A percentile compares a stretch with the other conserved stretches of the same genome.
Conservation (phyloP, 805 yeast genomes). For the Metschnikowia reukaufii region DNA sequence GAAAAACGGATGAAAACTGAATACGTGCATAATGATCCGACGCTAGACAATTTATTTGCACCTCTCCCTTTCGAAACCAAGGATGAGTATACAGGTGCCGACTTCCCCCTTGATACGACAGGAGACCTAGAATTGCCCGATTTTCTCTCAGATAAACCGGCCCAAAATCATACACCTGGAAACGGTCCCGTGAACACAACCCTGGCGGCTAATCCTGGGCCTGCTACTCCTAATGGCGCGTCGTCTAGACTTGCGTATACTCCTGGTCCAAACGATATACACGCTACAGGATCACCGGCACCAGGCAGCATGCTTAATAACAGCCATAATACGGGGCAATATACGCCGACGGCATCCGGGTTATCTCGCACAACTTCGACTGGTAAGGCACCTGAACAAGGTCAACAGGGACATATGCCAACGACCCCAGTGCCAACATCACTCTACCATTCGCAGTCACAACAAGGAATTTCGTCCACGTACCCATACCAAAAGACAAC, state of each 20-base stretch:
- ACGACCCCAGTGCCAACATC: slow-evolving; percentile 6
- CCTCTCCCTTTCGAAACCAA: slow-evolving; percentile 22
- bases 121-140: slow-evolving; percentile 18
- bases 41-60: slow-evolving; percentile 19
- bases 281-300: slow-evolving; percentile 2
- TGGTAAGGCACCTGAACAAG: slow-evolving; percentile 6
- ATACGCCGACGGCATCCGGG: background rate
- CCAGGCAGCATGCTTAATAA: background rate
- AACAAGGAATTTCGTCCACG: slow-evolving; percentile 4
- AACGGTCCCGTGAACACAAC: background rate
- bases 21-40: slow-evolving; percentile 9
- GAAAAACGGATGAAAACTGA: slow-evolving; percentile 16
- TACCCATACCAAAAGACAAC: slow-evolving; percentile 13
- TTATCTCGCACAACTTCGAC: slow-evolving; percentile 9
- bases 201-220: background rate
- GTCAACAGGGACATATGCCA: background rate
- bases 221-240: slow-evolving; percentile 2
- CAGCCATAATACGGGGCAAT: background rate
- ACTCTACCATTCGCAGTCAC: slow-evolving; percentile 3
- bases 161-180: background rate
- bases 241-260: background rate
- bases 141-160: slow-evolving; percentile 15
- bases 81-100: slow-evolving; percentile 7
- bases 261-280: background rate
- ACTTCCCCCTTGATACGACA: slow-evolving; percentile 12